Evolutionary conservation across 768 basidiomycete genomes (phyloP).

Genomic region (Daedaleopsis nitida): DNA sequence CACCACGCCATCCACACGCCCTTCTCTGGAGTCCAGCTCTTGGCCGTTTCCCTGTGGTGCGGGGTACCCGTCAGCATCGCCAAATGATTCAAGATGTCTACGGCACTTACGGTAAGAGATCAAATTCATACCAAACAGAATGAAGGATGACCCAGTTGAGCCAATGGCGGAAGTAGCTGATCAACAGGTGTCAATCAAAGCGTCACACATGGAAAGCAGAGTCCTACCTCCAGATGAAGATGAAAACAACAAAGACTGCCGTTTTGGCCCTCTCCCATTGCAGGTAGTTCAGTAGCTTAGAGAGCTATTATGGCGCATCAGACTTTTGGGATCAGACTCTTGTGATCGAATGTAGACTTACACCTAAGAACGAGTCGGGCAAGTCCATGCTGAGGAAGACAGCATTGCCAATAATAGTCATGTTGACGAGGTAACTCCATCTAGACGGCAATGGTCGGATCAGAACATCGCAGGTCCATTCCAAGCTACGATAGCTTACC

Average conservation of each 20-base stretch:
- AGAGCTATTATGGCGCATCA: constrained; percentile 47
- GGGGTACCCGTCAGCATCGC: background rate
- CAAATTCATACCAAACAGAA: constrained; percentile 82
- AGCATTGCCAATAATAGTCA: constrained; percentile 88
- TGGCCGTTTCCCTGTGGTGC: constrained; percentile 49
- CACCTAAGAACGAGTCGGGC: constrained; percentile 86
- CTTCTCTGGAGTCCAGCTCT: constrained; percentile 56
- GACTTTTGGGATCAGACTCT: background rate
- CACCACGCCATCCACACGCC: constrained; percentile 75
- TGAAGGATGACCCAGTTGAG: constrained; percentile 84
- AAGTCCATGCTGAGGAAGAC: constrained; percentile 98
- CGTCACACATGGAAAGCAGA: background rate
- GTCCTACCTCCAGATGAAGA: constrained; percentile 80
- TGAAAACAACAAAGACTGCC: constrained; percentile 63
- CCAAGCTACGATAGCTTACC: constrained; percentile 48
- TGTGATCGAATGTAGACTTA: constrained; percentile 38
- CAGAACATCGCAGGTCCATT: background rate
- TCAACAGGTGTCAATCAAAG: background rate
- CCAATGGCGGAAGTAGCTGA: constrained; percentile 92
- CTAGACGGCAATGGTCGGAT: constrained; percentile 37
- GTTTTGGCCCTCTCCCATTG: constrained; percentile 64
- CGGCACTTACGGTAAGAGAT: constrained; percentile 70
- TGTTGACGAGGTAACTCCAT: constrained; percentile 81
- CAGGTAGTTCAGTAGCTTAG: constrained; percentile 90
- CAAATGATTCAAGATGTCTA: background rate